A percentile compares a stretch with the other conserved stretches of the same genome.
Evolutionary conservation across 208 protist genomes (phyloP).

Genomic region (Balamuthia mandrillaris): DNA sequence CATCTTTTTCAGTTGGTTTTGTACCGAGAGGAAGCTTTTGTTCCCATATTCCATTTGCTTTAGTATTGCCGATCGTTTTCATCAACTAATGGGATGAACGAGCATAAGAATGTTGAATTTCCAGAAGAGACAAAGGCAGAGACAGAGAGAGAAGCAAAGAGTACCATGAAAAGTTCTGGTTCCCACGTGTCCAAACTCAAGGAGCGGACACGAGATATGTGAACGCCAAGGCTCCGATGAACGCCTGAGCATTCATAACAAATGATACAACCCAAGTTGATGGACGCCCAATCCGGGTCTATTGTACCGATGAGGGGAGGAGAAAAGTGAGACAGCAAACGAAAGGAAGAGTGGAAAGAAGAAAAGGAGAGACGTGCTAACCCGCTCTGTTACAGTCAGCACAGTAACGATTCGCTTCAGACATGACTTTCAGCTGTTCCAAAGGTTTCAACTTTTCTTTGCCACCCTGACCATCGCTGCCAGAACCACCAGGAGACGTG

Average conservation of each 20-base stretch:
- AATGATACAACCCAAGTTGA: neutral
- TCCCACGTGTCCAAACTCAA: slow-evolving; percentile 16
- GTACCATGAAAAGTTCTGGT: neutral
- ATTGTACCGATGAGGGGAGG: neutral
- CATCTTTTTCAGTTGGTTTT: neutral
- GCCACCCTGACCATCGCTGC: neutral
- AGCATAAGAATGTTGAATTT: neutral
- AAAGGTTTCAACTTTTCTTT: neutral
- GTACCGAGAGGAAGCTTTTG: neutral
- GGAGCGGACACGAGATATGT: neutral
- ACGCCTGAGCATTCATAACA: slow-evolving; percentile 1
- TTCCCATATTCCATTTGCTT: slow-evolving; percentile 9
- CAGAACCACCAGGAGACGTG: neutral
- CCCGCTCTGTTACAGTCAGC: neutral
- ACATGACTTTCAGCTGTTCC: neutral
- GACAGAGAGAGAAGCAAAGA: neutral
- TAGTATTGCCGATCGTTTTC: slow-evolving; percentile 12
- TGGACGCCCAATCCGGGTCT: slow-evolving; percentile 6
- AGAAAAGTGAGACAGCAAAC: neutral
- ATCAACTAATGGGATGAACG: neutral
- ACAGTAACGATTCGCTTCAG: neutral
- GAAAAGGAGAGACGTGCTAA: too few species aligned
- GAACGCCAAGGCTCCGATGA: neutral
- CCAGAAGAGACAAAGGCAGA: neutral
- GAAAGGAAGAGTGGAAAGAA: too few species aligned